Conservation (phyloP, 176 grass and related monocot species). For the Bromus sterilis region DNA sequence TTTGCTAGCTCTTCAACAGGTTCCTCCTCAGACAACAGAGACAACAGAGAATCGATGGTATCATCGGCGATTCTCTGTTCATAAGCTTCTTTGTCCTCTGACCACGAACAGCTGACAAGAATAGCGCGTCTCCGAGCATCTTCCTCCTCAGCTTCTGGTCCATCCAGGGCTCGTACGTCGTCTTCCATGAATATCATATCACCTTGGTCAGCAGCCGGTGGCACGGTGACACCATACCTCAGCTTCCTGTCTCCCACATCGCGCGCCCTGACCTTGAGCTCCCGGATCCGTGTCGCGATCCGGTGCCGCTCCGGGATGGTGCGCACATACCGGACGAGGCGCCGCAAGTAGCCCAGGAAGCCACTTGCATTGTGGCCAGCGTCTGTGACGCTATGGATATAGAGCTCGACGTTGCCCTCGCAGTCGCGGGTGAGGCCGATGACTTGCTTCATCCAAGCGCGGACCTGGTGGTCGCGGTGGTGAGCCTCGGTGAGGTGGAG, state of each 20-base stretch:
- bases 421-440: background rate
- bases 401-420: background rate
- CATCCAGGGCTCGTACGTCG: rapidly evolving
- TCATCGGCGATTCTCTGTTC: too few relatives aligned
- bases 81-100: too few relatives aligned
- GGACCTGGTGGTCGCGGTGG: background rate
- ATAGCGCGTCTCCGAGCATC: too few relatives aligned
- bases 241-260: background rate
- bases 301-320: background rate
- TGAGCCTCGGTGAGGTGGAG: background rate
- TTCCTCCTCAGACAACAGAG: too few relatives aligned
- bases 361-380: background rate
- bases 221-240: background rate
- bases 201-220: background rate
- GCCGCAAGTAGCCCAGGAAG: background rate
- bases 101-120: too few relatives aligned
- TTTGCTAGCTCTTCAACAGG: too few relatives aligned
- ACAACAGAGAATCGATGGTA: too few relatives aligned
- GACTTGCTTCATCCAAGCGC: background rate
- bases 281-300: background rate
- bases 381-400: background rate
- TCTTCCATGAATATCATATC: rapidly evolving
- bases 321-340: background rate
- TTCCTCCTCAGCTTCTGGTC: background rate
- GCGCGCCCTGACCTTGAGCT: background rate